A percentile compares a stretch with the other conserved stretches of the same genome.
Conservation (phyloP, 108 stramenopile genomes). For the Pseudonitzschia multistriata region DNA sequence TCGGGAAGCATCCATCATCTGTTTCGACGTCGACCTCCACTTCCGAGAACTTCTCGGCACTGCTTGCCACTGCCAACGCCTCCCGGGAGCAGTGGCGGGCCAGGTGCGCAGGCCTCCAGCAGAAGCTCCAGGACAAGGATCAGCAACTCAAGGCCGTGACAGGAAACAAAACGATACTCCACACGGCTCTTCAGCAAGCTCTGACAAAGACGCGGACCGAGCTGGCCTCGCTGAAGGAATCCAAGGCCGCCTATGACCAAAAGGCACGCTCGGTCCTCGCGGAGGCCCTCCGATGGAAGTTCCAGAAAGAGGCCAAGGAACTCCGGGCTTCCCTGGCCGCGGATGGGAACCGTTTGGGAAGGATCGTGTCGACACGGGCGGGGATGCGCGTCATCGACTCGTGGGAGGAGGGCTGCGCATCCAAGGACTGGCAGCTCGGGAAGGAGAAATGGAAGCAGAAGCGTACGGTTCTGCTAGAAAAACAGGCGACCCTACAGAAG, state of each 20-base stretch:
- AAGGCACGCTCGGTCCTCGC: constrained; percentile 46
- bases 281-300: constrained; percentile 53
- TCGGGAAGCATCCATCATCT: no score
- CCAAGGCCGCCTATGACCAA: constrained; percentile 19
- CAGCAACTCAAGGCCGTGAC: constrained; percentile 61
- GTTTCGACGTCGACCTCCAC: background rate
- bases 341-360: constrained; percentile 80
- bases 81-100: constrained; percentile 16
- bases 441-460: constrained; percentile 44
- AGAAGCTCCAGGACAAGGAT: constrained; percentile 44
- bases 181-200: constrained; percentile 54
- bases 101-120: constrained; percentile 34
- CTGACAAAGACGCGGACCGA: constrained; percentile 50
- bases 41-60: background rate
- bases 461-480: constrained; percentile 40
- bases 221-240: constrained; percentile 28
- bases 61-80: constrained; percentile 2
- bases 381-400: constrained; percentile 58
- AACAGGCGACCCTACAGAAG: constrained; percentile 3
- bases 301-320: constrained; percentile 49
- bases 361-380: constrained; percentile 56
- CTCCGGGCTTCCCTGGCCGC: constrained; percentile 62
- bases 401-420: constrained; percentile 86
- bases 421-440: constrained; percentile 41
- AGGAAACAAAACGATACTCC: constrained; percentile 80